Evolutionary conservation across 2,329 filamentous ascomycete genomes (phyloP), one percentile per base, ranked within the genome.

Genomic region (Hypomyces perniciosus): DNA sequence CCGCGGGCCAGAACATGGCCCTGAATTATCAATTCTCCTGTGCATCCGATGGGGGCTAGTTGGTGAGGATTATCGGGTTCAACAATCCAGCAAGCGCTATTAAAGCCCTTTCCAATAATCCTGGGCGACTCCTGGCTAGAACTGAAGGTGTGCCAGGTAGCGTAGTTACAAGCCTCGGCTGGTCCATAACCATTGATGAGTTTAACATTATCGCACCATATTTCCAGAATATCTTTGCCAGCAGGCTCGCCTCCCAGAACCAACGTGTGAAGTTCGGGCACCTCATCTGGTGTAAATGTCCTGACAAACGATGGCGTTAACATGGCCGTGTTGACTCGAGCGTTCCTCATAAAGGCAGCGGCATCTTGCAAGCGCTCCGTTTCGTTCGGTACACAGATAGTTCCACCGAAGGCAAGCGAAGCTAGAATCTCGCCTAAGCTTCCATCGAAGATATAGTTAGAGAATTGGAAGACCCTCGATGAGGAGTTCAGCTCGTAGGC

Each of bases 31-130:
- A 52, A 43, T 27, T 52, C 50, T 9, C 50, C 50, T n/a, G 39
- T 27, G 8, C 29, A 26, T 5, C 50, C 50, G 8, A 52, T 43
- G 9, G 50, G 50, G 12, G 50, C 20, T 3, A 52, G 50, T 39
- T n/a, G 39, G 8, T 29, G 28, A 10, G 46, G 27, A 27, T 52
- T 30, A 10, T 49, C 39, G 4, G 33, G 27, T 26, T 52, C 45
- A 8, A 52, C 50, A 43, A 52, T 49, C 50, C 50, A 52, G 28
- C 49, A 51, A 12, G 41, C 9, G 34, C 49, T 44, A 13, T 44
- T 44, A 3, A 51, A 35, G 1, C 33, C 34, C 8, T 20, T 30
- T 10, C 49, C 49, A 6, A 51, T 28, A 6, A 44, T 51, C 6
- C 41, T 30, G 13, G 48, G 30, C 12, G 48, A 45, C 35, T 50